phyloP scores from a whole-genome alignment of 257 asterid genomes.

The Penstemon newberryi region DNA sequence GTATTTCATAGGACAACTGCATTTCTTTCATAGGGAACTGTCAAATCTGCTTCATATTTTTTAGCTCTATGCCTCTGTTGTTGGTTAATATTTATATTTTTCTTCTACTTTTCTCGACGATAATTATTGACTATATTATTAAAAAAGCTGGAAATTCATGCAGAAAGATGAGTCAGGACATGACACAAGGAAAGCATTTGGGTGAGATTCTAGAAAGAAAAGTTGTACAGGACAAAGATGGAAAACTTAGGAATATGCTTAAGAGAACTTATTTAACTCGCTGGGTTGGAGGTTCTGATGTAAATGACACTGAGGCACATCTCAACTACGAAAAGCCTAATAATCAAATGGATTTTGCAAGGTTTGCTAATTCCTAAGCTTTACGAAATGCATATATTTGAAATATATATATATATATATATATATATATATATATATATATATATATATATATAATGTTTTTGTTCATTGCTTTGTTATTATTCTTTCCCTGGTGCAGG shows the following conservation, averaged over 20 bases:
- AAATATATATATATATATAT: neutral
- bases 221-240: conserved; percentile 64
- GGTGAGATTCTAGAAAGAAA: conserved; percentile 41
- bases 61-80: neutral
- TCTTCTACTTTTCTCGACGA: neutral
- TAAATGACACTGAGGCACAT: conserved; percentile 41
- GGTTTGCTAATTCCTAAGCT: conserved; percentile 37
- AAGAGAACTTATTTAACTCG: conserved; percentile 63
- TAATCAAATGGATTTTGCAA: conserved; percentile 61
- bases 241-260: conserved; percentile 65
- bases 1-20: conserved; percentile 11
- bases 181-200: conserved; percentile 39
- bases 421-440: neutral
- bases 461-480: neutral
- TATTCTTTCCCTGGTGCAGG: conserved; percentile 44
- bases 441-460: neutral
- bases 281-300: conserved; percentile 71
- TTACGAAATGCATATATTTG: too few species aligned
- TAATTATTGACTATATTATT: neutral
- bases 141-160: conserved; percentile 23
- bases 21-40: conserved; percentile 3
- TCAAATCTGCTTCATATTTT: neutral
- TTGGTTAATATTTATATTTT: neutral
- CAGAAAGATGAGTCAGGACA: conserved; percentile 48
- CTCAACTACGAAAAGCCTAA: conserved; percentile 43